Evolutionary conservation across 1,139 yeast genomes (phyloP).

Genomic region (Candida tetrigidarum): DNA sequence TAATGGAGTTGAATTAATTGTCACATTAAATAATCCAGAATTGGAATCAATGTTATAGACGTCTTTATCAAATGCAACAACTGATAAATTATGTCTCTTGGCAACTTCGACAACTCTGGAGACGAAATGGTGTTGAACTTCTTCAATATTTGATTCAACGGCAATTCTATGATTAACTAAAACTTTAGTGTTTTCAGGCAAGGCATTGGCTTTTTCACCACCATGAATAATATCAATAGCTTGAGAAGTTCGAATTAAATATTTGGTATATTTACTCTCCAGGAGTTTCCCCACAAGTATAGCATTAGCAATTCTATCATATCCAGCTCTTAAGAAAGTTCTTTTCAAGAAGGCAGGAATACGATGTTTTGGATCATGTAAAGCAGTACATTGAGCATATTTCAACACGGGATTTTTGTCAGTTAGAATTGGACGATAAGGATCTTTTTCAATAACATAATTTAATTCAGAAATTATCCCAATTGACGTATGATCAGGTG

Average conservation of each 20-base stretch:
- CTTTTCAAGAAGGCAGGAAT: constrained; percentile 25
- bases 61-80: constrained; percentile 26
- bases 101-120: constrained; percentile 30
- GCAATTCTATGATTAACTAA: constrained; percentile 42
- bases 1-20: constrained; percentile 21
- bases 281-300: constrained; percentile 26
- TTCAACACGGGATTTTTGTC: constrained; percentile 36
- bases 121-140: constrained; percentile 27
- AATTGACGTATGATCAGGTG: constrained; percentile 51
- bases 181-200: constrained; percentile 41
- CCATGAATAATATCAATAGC: constrained; percentile 41
- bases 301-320: constrained; percentile 35
- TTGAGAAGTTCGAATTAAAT: constrained; percentile 41
- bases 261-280: constrained; percentile 24
- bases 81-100: constrained; percentile 29
- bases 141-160: constrained; percentile 24
- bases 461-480: constrained; percentile 49
- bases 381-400: constrained; percentile 44
- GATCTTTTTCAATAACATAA: constrained; percentile 41
- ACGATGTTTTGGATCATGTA: constrained; percentile 27
- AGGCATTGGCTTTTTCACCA: constrained; percentile 45
- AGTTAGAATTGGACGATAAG: constrained; percentile 36
- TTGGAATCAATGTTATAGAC: constrained; percentile 20
- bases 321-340: constrained; percentile 38
- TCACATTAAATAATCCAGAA: constrained; percentile 30